Conservation (phyloP, 2,329 filamentous ascomycete genomes). For the Xylaria multiplex region DNA sequence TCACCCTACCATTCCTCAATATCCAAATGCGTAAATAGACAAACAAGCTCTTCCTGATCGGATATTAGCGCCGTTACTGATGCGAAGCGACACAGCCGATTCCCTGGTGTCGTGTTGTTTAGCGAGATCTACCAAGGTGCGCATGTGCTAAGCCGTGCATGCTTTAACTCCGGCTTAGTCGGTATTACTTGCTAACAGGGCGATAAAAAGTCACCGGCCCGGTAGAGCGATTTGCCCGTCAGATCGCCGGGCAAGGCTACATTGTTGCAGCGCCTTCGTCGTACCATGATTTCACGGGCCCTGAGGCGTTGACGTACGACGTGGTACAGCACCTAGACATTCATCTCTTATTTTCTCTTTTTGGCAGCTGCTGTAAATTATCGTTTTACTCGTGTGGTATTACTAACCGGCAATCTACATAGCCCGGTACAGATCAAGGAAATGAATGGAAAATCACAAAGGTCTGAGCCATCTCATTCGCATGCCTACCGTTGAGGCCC, state of each 20-base stretch:
- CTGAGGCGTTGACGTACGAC: slow-evolving; percentile 86
- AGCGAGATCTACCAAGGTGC: slow-evolving; percentile 95
- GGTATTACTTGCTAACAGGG: slow-evolving; percentile 21
- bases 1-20: slow-evolving; percentile 84
- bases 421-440: slow-evolving; percentile 83
- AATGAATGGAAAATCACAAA: slow-evolving; percentile 89
- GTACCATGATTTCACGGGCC: slow-evolving; percentile 92
- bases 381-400: background rate
- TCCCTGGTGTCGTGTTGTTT: slow-evolving; percentile 88
- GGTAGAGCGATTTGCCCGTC: slow-evolving; percentile 86
- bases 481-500: slow-evolving; percentile 33
- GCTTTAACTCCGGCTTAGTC: background rate
- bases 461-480: slow-evolving; percentile 52
- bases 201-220: slow-evolving; percentile 79
- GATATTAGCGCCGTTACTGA: slow-evolving; percentile 32
- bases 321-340: slow-evolving; percentile 50
- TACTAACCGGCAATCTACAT: slow-evolving; percentile 6
- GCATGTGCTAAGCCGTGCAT: slow-evolving; percentile 54
- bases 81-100: slow-evolving; percentile 60
- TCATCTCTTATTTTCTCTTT: background rate
- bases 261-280: slow-evolving; percentile 90
- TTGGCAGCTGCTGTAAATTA: background rate
- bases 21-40: slow-evolving; percentile 78
- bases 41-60: background rate
- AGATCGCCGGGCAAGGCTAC: slow-evolving; percentile 92